Base-by-base conservation (phyloP, 345 rosid genomes). In the Salix arbutifolia region DNA sequence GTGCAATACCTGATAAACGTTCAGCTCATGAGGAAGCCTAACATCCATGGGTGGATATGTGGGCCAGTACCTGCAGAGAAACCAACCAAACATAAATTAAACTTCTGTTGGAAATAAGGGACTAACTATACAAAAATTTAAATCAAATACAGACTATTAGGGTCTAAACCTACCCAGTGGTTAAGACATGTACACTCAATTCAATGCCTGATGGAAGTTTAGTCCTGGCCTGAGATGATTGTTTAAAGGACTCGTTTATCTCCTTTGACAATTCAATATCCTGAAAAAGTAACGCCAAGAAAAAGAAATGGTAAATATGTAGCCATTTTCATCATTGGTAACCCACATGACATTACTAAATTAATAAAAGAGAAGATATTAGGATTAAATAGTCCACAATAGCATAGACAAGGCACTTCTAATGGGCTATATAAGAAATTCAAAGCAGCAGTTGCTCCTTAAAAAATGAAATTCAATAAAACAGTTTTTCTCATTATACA, bases 41-140 rank as follows among this genome's bases (percentile, higher is more conserved):
- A 96, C 97, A 87, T 91, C 95, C 98, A 96, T 94, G 53, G 97
- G 99, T 25, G 99, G 97, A 86, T 96, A 96, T 37, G 98, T 96
- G 74, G 99, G 99, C 99, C 99, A 96, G 85, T 92, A 96, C 79
- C 99, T 96, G 85, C 84, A 89, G 71, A 48, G 73, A 75, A 83
- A 38, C 23, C 78, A 85, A 33, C 73, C 30, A 82, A 80, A 30
- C 4, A 73, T 12, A 35, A 62, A 70, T 68, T 44, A 58, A 77
- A 67, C 25, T 65, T 56, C 28, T 50, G 5, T 5, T 19, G 25
- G 53, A 69, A 76, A 17, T 38, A 25, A 60, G 31, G 70, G 74
- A 28, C 64, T 67, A 46, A 66, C 40, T 30, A 73, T 37, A 79
- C 8, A 70, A 19, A 52, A 17, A 60, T 0, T 52, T 28, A 19